Conservation (phyloP, 345 rosid genomes). For the Eucalyptus coolabah region DNA sequence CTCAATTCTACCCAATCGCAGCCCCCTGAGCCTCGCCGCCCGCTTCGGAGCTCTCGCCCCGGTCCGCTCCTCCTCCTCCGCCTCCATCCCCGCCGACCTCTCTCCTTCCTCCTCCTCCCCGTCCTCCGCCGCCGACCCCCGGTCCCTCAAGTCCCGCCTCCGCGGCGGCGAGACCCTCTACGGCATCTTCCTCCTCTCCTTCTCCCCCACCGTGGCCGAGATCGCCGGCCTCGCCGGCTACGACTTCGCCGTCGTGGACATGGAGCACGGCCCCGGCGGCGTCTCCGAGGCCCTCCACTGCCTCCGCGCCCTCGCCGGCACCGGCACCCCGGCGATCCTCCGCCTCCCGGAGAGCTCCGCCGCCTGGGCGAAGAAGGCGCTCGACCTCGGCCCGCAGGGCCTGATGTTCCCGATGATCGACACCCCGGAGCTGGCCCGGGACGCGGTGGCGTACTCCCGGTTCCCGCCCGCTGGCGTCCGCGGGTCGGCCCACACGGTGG, state of each 20-base stretch:
- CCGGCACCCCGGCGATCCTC: slow-evolving; percentile 51
- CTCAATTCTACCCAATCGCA: slow-evolving; percentile 4
- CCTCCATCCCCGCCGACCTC: slow-evolving; percentile 2
- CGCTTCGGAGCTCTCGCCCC: slow-evolving; percentile 11
- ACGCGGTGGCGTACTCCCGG: slow-evolving; percentile 75
- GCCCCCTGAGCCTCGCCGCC: slow-evolving; percentile 7
- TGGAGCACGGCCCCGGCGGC: slow-evolving; percentile 97
- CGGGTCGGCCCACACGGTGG: slow-evolving; percentile 82
- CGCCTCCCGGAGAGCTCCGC: slow-evolving; percentile 69
- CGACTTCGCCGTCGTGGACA: slow-evolving; percentile 81
- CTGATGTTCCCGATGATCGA: slow-evolving; percentile 95
- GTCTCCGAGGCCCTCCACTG: slow-evolving; percentile 57
- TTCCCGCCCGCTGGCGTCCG: slow-evolving; percentile 78
- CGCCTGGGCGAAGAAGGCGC: slow-evolving; percentile 80
- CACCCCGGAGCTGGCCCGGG: slow-evolving; percentile 35
- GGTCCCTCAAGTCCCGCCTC: slow-evolving; percentile 68
- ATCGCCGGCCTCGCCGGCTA: slow-evolving; percentile 77
- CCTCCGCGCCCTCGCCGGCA: slow-evolving; percentile 55
- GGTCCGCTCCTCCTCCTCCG: slow-evolving; percentile 1
- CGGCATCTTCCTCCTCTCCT: slow-evolving; percentile 71
- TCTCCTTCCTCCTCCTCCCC: neutral
- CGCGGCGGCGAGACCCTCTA: slow-evolving; percentile 64
- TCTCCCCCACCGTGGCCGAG: slow-evolving; percentile 91
- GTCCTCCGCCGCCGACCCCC: neutral
- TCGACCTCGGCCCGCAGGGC: slow-evolving; percentile 88